These are phyloP conservation scores for Microsporum audouinii DNA, from an alignment of 2,329 filamentous ascomycete species.

Conservation along the genomic window DNA sequence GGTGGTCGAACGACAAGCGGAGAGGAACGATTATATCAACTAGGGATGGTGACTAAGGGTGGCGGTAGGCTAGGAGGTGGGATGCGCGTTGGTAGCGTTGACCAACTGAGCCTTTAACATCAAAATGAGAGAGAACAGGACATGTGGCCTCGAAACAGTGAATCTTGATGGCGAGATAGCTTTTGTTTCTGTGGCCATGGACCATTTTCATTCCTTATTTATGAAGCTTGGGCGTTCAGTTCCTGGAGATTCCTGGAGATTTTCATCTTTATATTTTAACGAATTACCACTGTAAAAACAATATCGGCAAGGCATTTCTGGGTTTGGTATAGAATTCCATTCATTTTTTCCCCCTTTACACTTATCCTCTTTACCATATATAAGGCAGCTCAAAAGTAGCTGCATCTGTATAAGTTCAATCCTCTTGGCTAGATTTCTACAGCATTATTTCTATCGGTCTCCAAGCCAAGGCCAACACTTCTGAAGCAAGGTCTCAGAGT, in stretches of 20 bases:
- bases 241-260: background rate
- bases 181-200: background rate
- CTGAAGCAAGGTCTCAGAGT: background rate
- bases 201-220: background rate
- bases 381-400: background rate
- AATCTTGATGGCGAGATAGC: background rate
- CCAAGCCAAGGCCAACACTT: background rate
- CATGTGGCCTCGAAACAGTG: background rate
- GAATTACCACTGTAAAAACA: slow-evolving; percentile 3
- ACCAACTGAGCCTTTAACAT: slow-evolving; percentile 39
- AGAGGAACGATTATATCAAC: slow-evolving; percentile 39
- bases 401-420: background rate
- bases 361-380: background rate
- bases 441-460: background rate
- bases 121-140: background rate
- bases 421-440: background rate
- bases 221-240: background rate
- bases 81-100: slow-evolving; percentile 36
- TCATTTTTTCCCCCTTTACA: background rate
- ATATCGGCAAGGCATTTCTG: background rate
- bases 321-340: background rate
- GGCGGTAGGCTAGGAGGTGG: slow-evolving; percentile 32
- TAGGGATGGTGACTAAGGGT: slow-evolving; percentile 38
- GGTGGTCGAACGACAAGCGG: slow-evolving; percentile 37
- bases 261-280: background rate